Evolutionary conservation across 2,329 filamentous ascomycete species (phyloP), one percentile per base, ranked within the genome.

Genomic region (Xylariaceae sp.): DNA sequence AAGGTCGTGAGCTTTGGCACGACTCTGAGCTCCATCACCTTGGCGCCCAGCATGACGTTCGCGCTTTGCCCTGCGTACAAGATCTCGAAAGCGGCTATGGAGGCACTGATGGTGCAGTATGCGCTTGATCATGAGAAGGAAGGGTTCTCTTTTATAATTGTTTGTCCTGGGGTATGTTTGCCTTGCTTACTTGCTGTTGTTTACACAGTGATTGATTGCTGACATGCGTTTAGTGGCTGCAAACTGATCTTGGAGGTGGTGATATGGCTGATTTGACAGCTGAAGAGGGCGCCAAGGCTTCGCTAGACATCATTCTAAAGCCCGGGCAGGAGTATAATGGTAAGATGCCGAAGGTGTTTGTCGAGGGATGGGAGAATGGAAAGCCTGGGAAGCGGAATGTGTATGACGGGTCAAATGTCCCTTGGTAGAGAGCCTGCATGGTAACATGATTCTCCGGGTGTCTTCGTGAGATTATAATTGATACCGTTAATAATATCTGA

Each of bases 41-140:
- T 48, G 14, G 48, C 17, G 45, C 59, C 12, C 58, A 63, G 0
- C 39, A 47, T 0, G 64, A 67, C 9, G 58, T 68, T 1, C 73
- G 73, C 65, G 68, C 74, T 51, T 11, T 47, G 43, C 9, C 56
- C 56, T 6, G 47, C 51, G 11, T 58, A 58, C 46, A 58, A 58
- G 42, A 66, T 77, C 54, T 68, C 71, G 14, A 78, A 78, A 53
- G 68, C 75, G 0, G 74, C 74, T 0, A 48, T 76, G 52, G 75
- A 76, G 51, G 71, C 72, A 62, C 56, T 78, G 33, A 77, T 72
- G 1, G 65, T 71, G 0, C 73, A 74, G 51, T 75, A 71, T 42
- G 66, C 71, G 0, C 42, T 67, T 7, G 66, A 67, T 2, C 68
- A 70, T 43, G 66, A 60, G 3, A 57, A 69, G 14, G 65, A 73